Conservation (phyloP, 2,329 filamentous ascomycete species). For the Emergomyces pasteurianus region DNA sequence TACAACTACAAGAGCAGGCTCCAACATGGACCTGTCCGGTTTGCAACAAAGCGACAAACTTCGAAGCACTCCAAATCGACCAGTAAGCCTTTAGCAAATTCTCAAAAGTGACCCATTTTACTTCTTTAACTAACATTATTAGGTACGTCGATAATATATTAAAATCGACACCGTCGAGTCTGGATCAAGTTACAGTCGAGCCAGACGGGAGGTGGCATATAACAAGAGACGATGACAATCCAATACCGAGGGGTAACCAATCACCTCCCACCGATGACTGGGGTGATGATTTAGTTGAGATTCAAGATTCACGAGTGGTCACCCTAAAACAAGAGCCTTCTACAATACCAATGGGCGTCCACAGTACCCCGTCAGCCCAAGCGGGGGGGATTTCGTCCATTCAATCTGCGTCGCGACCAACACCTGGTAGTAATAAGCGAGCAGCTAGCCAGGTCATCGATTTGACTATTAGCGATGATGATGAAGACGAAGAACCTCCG, state of each 20-base stretch:
- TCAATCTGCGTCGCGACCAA: conserved; percentile 23
- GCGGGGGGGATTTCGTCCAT: conserved; percentile 28
- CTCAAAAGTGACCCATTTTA: neutral
- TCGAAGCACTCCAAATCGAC: conserved; percentile 73
- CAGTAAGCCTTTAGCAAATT: conserved; percentile 45
- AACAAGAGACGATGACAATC: conserved; percentile 31
- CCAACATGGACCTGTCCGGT: conserved; percentile 95
- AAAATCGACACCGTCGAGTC: conserved; percentile 53
- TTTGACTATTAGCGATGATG: conserved; percentile 42
- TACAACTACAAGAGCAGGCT: conserved; percentile 89
- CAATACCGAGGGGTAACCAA: conserved; percentile 26
- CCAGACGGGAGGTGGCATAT: conserved; percentile 68
- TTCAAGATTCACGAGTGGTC: conserved; percentile 26
- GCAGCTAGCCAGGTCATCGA: conserved; percentile 41
- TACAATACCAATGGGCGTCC: conserved; percentile 15
- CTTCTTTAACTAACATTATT: conserved; percentile 7
- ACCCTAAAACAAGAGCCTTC: conserved; percentile 28
- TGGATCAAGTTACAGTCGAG: conserved; percentile 83
- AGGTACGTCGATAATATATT: conserved; percentile 86
- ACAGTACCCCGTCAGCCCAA: conserved; percentile 22
- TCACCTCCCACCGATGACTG: conserved; percentile 33
- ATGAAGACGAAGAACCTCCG: conserved; percentile 37
- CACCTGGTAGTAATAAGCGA: conserved; percentile 29
- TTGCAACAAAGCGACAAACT: conserved; percentile 73
- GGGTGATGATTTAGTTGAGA: conserved; percentile 41